These are phyloP conservation scores for Hirsutella minnesotensis DNA, from an alignment of 2,329 filamentous ascomycete species.

Conservation along the genomic window DNA sequence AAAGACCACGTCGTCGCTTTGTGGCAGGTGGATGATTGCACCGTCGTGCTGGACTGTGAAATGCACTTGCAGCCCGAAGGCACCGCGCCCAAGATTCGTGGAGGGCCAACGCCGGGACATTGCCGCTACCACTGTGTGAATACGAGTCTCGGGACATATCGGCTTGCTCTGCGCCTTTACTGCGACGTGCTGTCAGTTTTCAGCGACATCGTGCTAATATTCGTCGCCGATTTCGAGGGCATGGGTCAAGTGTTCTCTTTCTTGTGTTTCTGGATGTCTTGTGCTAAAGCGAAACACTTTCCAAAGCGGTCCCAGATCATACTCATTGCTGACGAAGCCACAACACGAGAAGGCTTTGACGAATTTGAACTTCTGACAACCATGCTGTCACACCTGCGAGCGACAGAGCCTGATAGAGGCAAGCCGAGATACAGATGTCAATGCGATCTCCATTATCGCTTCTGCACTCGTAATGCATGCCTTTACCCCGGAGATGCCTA, in stretches of 20 bases:
- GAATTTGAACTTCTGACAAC: background rate
- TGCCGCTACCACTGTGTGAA: background rate
- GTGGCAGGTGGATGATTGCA: no score
- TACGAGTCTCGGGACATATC: background rate
- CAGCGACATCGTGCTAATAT: conserved; percentile 1
- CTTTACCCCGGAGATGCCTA: no score
- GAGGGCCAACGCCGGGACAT: background rate
- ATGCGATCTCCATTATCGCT: no score
- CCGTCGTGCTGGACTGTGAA: no score
- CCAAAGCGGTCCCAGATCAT: background rate
- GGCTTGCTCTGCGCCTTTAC: background rate
- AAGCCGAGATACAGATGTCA: background rate
- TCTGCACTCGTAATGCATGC: no score
- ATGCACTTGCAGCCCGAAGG: no score
- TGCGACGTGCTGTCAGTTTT: background rate
- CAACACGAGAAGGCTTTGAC: background rate
- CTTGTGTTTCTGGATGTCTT: background rate
- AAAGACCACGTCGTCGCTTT: no score
- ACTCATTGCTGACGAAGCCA: background rate
- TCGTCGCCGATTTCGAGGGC: background rate
- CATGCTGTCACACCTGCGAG: no score
- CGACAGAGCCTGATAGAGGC: background rate
- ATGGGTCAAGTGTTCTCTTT: background rate
- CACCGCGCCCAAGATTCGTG: background rate
- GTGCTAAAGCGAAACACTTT: background rate